These are phyloP conservation scores for Pseudonitzschia delicatissima DNA, from an alignment of 108 stramenopile genomes.

Conservation along the genomic window DNA sequence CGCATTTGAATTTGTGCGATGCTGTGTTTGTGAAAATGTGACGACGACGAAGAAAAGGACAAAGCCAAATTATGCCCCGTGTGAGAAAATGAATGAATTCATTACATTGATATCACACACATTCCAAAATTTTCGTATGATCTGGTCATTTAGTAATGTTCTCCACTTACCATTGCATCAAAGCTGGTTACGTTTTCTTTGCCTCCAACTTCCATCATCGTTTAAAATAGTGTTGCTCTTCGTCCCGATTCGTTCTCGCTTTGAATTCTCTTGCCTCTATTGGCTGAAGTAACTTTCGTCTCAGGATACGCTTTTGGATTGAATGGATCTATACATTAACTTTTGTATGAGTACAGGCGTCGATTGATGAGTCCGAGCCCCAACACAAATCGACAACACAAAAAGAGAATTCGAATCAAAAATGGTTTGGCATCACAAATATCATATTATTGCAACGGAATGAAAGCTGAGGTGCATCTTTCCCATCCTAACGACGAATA, in stretches of 20 bases:
- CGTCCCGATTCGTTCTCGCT: neutral
- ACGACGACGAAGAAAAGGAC: neutral
- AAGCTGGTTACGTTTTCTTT: slow-evolving; percentile 1
- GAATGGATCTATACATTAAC: neutral
- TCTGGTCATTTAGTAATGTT: neutral
- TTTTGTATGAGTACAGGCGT: too few species aligned
- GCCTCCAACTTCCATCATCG: slow-evolving; percentile 8
- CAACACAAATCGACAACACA: neutral
- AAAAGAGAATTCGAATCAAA: neutral
- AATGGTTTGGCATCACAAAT: neutral
- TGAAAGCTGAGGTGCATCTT: neutral
- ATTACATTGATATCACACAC: neutral
- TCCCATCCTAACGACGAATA: neutral
- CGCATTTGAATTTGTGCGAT: slow-evolving; percentile 1
- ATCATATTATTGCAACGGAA: neutral
- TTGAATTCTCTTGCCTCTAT: neutral
- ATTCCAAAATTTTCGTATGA: neutral
- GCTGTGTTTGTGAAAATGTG: neutral
- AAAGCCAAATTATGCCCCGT: too few species aligned
- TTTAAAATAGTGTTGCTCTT: neutral
- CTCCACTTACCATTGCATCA: slow-evolving; percentile 9
- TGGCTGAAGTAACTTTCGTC: neutral
- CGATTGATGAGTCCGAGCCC: too few species aligned
- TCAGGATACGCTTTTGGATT: neutral
- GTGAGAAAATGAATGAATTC: neutral